Evolutionary conservation across 257 asterid genomes (phyloP).

Genomic region (Fraxinus pennsylvanica): DNA sequence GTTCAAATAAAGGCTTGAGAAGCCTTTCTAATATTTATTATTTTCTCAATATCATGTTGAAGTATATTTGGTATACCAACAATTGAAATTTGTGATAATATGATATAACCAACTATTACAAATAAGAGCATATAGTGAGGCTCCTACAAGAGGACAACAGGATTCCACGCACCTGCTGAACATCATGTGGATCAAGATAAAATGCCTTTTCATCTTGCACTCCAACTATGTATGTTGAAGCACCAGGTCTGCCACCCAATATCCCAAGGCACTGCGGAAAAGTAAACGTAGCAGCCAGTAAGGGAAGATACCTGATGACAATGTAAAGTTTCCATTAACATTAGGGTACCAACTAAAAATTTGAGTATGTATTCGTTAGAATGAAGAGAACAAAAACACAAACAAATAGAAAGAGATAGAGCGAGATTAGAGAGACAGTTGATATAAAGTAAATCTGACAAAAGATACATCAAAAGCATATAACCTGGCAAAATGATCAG

Average conservation of each 20-base stretch:
- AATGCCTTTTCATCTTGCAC: constrained; percentile 92
- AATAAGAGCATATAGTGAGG: constrained; percentile 16
- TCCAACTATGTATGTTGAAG: constrained; percentile 92
- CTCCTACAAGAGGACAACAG: constrained; percentile 7
- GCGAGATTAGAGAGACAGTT: neutral
- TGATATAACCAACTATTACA: constrained; percentile 15
- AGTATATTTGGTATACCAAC: neutral
- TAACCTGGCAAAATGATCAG: neutral
- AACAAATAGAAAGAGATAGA: neutral
- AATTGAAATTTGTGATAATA: neutral
- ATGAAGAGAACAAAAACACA: neutral
- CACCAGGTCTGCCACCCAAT: constrained; percentile 96
- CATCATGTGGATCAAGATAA: constrained; percentile 97
- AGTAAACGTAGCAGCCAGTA: constrained; percentile 72
- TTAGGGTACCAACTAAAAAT: constrained; percentile 6
- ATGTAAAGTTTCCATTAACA: neutral
- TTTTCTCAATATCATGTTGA: neutral
- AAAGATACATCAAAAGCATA: neutral
- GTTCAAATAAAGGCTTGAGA: neutral
- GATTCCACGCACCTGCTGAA: constrained; percentile 69
- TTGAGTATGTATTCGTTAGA: constrained; percentile 1
- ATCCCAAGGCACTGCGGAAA: constrained; percentile 97
- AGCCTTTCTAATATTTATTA: neutral
- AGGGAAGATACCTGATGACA: constrained; percentile 77
- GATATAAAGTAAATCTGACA: neutral